Evolutionary conservation across 2,329 filamentous ascomycete genomes (phyloP), one percentile per base, ranked within the genome.

Genomic region (Magnaporthiopsis incrustans): DNA sequence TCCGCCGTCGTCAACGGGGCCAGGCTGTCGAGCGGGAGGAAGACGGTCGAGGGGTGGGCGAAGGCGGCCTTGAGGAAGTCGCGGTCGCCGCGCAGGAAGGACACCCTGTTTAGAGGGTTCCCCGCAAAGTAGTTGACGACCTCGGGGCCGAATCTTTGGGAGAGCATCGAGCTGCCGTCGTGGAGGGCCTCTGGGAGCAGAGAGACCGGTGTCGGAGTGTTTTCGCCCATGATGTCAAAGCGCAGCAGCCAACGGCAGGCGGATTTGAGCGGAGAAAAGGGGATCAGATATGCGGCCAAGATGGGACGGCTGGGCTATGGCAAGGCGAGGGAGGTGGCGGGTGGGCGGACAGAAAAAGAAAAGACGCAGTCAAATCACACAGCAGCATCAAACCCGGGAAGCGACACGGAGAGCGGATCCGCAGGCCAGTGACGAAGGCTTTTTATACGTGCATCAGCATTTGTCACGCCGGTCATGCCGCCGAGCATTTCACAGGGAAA

Each of bases 121-220:
- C 90, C 89, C 61, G 89, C 86, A 77, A 93, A 95, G 83, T 95
- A 95, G 77, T 94, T 95, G 73, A 88, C 84, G 67, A 91, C 81
- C 76, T 94, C 91, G 69, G 85, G 87, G 75, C 91, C 91, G 76
- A 92, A 94, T 73, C 88, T 91, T 65, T 85, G 81, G 69, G 87
- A 85, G 71, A 95, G 80, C 86, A 92, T 91, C 15, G 83, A 85
- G 74, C 82, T 78, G 75, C 84, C 76, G 75, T 84, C 76, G 75
- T 76, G 75, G 64, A 79, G 75, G 64, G 81, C 75, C 69, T 79
- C 76, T 64, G 82, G 82, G 44, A 77, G 73, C 65, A 69, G 62
- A 12, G 65, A 66, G 27, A 32, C 38, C 60, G 65, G 59, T 15
- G 53, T 12, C 27, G 56, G 53, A 11, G 56, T 38, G 32, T n/a